Evolutionary conservation across 306 rosid genomes (phyloP).

Genomic region (Sophora flavescens): DNA sequence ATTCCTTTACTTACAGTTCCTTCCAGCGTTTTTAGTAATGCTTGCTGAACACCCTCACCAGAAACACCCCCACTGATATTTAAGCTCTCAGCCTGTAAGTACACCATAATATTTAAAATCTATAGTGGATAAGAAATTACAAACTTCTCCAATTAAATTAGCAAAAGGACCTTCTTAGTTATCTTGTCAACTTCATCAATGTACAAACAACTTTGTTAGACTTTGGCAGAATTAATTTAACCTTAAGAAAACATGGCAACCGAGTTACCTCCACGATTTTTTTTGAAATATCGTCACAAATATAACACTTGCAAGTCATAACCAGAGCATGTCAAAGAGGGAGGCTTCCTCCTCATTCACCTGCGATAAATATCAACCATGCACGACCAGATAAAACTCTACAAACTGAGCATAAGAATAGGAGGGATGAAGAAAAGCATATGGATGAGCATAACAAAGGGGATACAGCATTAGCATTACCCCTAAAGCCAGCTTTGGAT

Average conservation of each 20-base stretch:
- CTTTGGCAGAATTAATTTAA: slow-evolving; percentile 30
- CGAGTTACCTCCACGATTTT: slow-evolving; percentile 92
- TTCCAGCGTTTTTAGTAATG: slow-evolving; percentile 94
- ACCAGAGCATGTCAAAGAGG: slow-evolving; percentile 94
- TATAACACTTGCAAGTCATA: slow-evolving; percentile 95
- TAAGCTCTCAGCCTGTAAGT: slow-evolving; percentile 87
- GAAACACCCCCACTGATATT: slow-evolving; percentile 97
- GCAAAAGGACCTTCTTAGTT: slow-evolving; percentile 85
- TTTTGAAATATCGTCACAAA: slow-evolving; percentile 97
- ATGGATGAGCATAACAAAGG: no score
- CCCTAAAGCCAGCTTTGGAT: no score
- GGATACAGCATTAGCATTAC: no score
- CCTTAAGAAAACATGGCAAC: slow-evolving; percentile 38
- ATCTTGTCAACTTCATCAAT: slow-evolving; percentile 99
- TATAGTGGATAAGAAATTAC: slow-evolving; percentile 28
- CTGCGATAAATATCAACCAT: slow-evolving; percentile 59
- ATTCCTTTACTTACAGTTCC: slow-evolving; percentile 84
- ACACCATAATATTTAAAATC: slow-evolving; percentile 38
- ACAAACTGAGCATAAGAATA: no score
- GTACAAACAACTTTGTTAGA: slow-evolving; percentile 45
- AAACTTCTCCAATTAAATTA: slow-evolving; percentile 23
- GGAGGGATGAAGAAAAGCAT: slow-evolving; percentile 22
- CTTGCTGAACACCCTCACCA: slow-evolving; percentile 99
- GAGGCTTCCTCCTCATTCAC: slow-evolving; percentile 97
- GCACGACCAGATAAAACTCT: slow-evolving; percentile 44